Conservation (phyloP, 176 grass and related monocot genomes). For the Themeda triandra region DNA sequence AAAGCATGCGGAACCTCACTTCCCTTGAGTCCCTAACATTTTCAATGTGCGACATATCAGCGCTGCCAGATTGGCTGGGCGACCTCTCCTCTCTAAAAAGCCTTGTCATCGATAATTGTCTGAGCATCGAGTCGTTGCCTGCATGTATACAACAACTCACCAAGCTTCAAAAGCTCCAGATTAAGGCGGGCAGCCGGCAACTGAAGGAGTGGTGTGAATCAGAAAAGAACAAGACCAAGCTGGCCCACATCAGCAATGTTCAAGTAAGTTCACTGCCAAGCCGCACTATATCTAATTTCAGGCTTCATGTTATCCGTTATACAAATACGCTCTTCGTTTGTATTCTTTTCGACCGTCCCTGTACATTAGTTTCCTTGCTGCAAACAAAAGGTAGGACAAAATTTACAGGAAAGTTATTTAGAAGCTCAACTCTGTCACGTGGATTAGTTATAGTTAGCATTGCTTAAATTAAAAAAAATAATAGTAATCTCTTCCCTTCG, state of each 20-base stretch:
- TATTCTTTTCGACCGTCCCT: no score
- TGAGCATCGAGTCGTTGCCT: neutral
- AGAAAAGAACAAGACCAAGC: neutral
- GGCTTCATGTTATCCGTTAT: no score
- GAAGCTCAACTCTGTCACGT: no score
- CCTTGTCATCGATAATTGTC: accelerated
- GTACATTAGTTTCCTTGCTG: no score
- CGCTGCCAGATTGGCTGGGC: neutral
- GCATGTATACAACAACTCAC: neutral
- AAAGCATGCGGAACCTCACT: neutral
- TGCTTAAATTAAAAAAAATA: no score
- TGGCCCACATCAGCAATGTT: neutral
- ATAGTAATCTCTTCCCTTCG: no score
- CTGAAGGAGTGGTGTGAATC: neutral
- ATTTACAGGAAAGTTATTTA: no score
- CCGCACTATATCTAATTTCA: neutral
- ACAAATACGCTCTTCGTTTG: no score
- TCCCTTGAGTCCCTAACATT: neutral
- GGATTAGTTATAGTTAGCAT: no score
- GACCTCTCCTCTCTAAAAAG: neutral
- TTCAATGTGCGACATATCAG: accelerated
- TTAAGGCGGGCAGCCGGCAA: accelerated
- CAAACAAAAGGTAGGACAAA: no score
- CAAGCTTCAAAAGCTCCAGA: neutral
- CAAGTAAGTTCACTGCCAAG: neutral